Evolutionary conservation across 768 basidiomycete species (phyloP).

Genomic region (Rhizopogon vulgaris): DNA sequence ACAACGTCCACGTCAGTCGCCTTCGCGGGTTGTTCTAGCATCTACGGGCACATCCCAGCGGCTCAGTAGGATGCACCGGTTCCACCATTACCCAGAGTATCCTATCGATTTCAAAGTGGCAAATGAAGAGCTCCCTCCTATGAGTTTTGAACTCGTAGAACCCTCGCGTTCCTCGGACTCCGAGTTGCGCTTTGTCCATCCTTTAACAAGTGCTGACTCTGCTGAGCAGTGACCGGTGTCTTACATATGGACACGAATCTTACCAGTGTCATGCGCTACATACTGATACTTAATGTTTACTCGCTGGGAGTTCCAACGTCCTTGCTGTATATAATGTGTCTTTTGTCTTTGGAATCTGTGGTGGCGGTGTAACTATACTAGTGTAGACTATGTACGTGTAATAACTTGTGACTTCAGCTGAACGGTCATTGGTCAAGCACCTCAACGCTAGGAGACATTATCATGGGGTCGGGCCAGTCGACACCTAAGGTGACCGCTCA

Average conservation of each 20-base stretch:
- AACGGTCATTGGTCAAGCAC: neutral
- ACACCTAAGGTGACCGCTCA: constrained; percentile 86
- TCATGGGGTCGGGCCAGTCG: constrained; percentile 70
- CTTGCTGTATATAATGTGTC: no score
- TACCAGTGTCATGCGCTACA: no score
- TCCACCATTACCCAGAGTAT: neutral
- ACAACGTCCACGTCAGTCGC: constrained; percentile 1
- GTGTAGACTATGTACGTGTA: no score
- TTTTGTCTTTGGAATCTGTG: no score
- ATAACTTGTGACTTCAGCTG: neutral
- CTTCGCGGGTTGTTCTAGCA: neutral
- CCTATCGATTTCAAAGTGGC: neutral
- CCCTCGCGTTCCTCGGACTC: neutral
- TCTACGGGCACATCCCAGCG: neutral
- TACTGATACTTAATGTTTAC: neutral
- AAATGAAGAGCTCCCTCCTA: neutral
- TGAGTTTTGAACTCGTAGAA: neutral
- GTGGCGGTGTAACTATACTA: no score
- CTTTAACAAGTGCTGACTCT: neutral
- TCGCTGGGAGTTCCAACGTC: neutral
- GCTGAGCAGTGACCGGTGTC: neutral
- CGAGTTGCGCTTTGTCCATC: constrained; percentile 1
- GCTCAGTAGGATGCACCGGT: neutral
- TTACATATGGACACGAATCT: neutral
- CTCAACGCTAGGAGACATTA: neutral